These are phyloP conservation scores for Dioscorea cayenensis DNA, from an alignment of 116 monocot genomes.

Conservation along the genomic window DNA sequence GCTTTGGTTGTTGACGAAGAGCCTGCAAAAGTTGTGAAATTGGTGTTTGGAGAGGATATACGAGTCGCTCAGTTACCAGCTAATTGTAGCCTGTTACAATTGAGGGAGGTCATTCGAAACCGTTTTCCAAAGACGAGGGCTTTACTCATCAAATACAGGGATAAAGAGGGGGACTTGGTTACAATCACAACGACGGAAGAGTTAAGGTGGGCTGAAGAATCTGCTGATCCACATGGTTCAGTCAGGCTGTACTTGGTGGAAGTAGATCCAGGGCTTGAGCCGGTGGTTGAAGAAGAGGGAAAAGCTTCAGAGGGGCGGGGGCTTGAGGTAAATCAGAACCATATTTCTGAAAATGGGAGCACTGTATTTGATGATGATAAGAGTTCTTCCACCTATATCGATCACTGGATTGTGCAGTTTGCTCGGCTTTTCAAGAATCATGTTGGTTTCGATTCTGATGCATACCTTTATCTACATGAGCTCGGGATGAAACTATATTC, in stretches of 20 bases:
- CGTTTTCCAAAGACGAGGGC: conserved; percentile 54
- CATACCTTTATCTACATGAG: conserved; percentile 54
- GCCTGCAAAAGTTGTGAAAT: conserved; percentile 25
- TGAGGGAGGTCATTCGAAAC: conserved; percentile 43
- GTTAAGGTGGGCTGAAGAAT: conserved; percentile 50
- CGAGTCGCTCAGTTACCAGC: conserved; percentile 47
- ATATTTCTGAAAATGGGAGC: conserved; percentile 30
- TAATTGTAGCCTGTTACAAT: conserved; percentile 35
- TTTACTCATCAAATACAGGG: conserved; percentile 58
- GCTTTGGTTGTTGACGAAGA: conserved; percentile 5
- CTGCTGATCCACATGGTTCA: conserved; percentile 41
- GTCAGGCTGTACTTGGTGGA: conserved; percentile 44
- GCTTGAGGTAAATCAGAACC: conserved; percentile 14
- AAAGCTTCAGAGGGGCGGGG: conserved; percentile 12
- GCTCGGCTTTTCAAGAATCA: conserved; percentile 58
- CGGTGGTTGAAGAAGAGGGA: conserved; percentile 24
- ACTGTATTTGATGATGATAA: conserved; percentile 24
- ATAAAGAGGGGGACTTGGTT: conserved; percentile 64
- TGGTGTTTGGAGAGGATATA: conserved; percentile 72
- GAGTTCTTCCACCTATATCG: conserved; percentile 18
- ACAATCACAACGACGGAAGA: conserved; percentile 67
- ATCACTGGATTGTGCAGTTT: conserved; percentile 72
- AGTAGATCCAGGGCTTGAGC: conserved; percentile 56
- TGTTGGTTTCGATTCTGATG: conserved; percentile 59
- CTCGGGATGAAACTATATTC: conserved; percentile 63